These are phyloP conservation scores for Mycena rebaudengoi DNA, from an alignment of 768 basidiomycete species.

Conservation along the genomic window DNA sequence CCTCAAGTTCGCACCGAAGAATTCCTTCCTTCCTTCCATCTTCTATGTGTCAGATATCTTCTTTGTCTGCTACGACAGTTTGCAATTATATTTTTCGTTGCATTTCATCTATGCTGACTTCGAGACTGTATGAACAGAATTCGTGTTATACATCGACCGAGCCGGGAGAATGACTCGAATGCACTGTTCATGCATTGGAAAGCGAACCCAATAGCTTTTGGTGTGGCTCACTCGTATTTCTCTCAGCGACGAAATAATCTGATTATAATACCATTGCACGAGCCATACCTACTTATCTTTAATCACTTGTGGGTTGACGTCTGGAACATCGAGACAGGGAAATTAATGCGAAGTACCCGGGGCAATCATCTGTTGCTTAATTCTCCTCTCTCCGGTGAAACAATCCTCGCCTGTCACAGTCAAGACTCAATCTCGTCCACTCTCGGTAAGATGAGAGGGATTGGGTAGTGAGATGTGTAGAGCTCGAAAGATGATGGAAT, in stretches of 20 bases:
- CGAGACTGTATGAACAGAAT: too few relatives aligned
- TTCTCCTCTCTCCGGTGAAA: background rate
- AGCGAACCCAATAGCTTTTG: constrained; percentile 74
- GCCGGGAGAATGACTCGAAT: constrained; percentile 72
- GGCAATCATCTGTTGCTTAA: constrained; percentile 42
- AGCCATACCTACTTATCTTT: constrained; percentile 83
- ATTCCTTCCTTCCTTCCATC: constrained; percentile 74
- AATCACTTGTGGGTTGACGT: constrained; percentile 81
- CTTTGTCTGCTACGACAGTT: constrained; percentile 82
- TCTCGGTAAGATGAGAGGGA: too few relatives aligned
- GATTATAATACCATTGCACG: constrained; percentile 64
- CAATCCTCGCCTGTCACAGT: background rate
- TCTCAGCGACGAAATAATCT: background rate
- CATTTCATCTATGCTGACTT: background rate
- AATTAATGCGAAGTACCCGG: constrained; percentile 76
- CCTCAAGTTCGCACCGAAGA: constrained; percentile 51
- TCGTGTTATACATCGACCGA: constrained; percentile 84
- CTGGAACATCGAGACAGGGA: constrained; percentile 73
- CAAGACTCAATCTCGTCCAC: too few relatives aligned
- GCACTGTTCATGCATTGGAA: constrained; percentile 80
- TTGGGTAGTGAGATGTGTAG: too few relatives aligned
- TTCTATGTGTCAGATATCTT: constrained; percentile 81
- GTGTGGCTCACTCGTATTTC: constrained; percentile 47
- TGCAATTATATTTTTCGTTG: constrained; percentile 25
- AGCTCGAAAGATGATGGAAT: too few relatives aligned